phyloP scores from a whole-genome alignment of 768 basidiomycete species.

The Termitomyces sp. region DNA sequence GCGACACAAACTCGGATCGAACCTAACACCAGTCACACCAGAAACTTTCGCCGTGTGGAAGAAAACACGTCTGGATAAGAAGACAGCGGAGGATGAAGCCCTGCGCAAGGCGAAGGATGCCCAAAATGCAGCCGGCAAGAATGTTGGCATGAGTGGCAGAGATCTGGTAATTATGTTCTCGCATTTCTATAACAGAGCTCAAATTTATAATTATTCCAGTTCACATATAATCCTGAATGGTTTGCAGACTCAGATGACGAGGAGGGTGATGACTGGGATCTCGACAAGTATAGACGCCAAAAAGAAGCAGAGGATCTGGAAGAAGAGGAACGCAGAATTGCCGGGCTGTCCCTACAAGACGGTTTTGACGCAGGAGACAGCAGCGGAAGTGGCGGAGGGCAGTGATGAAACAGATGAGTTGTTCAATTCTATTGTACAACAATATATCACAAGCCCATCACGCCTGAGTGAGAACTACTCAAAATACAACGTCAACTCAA shows the following conservation, averaged over 20 bases:
- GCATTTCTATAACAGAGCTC: slow-evolving; percentile 1
- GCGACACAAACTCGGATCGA: slow-evolving; percentile 91
- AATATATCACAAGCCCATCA: slow-evolving; percentile 6
- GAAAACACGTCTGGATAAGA: slow-evolving; percentile 92
- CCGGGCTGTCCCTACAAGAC: slow-evolving; percentile 32
- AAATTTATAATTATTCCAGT: slow-evolving; percentile 36
- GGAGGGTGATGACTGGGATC: slow-evolving; percentile 54
- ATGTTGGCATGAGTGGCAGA: slow-evolving; percentile 88
- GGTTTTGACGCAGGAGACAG: slow-evolving; percentile 22
- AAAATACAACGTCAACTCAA: not conserved
- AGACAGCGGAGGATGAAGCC: slow-evolving; percentile 82
- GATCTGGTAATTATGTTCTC: slow-evolving; percentile 63
- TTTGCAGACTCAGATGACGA: slow-evolving; percentile 70
- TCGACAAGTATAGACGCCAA: slow-evolving; percentile 53
- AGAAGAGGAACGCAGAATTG: slow-evolving; percentile 48
- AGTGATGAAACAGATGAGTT: slow-evolving; percentile 4
- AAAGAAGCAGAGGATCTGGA: slow-evolving; percentile 55
- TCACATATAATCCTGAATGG: slow-evolving; percentile 95
- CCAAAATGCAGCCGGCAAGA: slow-evolving; percentile 84
- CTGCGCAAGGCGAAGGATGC: slow-evolving; percentile 75
- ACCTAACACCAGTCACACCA: slow-evolving; percentile 88
- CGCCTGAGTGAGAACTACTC: not conserved
- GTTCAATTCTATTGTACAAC: slow-evolving; percentile 11
- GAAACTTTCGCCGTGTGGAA: slow-evolving; percentile 96
- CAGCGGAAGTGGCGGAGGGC: slow-evolving; percentile 24